These are phyloP conservation scores for Solanum sitiens DNA, from an alignment of 257 asterid genomes.

Conservation along the genomic window DNA sequence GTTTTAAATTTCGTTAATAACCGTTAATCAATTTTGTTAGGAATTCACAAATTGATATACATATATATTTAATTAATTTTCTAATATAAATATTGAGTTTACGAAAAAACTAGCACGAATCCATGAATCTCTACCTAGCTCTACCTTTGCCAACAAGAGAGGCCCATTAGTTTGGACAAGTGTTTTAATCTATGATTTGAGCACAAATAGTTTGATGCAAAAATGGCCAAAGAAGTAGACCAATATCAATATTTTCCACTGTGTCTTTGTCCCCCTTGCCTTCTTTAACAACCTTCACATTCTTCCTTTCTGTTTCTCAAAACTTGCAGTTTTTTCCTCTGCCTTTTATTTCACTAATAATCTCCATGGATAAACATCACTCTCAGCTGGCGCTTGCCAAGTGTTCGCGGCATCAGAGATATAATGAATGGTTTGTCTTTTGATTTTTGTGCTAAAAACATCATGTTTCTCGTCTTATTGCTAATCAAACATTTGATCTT, in stretches of 20 bases:
- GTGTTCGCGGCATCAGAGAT: conserved; percentile 55
- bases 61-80: too few species aligned
- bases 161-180: conserved; percentile 40
- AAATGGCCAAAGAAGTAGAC: conserved; percentile 32
- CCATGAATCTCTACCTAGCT: too few species aligned
- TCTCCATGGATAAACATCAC: conserved; percentile 59
- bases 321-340: conserved; percentile 10
- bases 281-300: conserved; percentile 22
- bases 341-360: conserved; percentile 1
- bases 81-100: too few species aligned
- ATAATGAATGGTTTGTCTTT: conserved; percentile 9
- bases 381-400: conserved; percentile 48
- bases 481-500: conserved; percentile 5
- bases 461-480: not conserved
- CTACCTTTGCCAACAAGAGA: conserved; percentile 5
- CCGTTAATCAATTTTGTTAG: too few species aligned
- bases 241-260: conserved; percentile 27
- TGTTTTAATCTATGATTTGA: conserved; percentile 39
- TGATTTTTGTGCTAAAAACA: not conserved
- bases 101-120: too few species aligned
- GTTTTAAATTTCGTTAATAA: too few species aligned
- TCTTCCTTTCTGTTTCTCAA: conserved; percentile 24
- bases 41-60: too few species aligned
- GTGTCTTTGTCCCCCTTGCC: conserved; percentile 24
- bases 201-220: conserved; percentile 34